Conservation (phyloP, 2,329 filamentous ascomycete species). For the Colletotrichum somersetense region DNA sequence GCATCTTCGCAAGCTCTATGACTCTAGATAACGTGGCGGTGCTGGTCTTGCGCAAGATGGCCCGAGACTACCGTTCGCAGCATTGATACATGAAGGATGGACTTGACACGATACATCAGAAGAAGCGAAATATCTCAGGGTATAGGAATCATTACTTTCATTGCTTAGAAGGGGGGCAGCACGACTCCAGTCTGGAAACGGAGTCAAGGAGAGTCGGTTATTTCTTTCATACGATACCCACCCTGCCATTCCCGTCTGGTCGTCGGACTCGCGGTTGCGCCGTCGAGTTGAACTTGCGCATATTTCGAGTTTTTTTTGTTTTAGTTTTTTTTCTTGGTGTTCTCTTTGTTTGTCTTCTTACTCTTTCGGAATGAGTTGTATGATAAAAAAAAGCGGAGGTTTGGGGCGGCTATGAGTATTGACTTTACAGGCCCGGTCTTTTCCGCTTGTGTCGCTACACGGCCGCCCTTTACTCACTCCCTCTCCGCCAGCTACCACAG, state of each 20-base stretch:
- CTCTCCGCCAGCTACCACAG: slow-evolving; percentile 12
- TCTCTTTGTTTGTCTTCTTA: slow-evolving; percentile 4
- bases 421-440: slow-evolving; percentile 29
- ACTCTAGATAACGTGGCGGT: slow-evolving; percentile 39
- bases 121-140: slow-evolving; percentile 11
- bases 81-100: slow-evolving; percentile 5
- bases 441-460: slow-evolving; percentile 16
- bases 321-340: too few species aligned
- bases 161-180: slow-evolving; percentile 23
- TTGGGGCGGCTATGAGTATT: slow-evolving; percentile 25
- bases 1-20: slow-evolving; percentile 68
- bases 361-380: slow-evolving; percentile 35
- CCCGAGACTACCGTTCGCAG: not conserved
- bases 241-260: not conserved
- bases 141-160: slow-evolving; percentile 25
- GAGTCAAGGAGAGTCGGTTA: slow-evolving; percentile 39
- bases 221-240: slow-evolving; percentile 39
- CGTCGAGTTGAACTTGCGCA: not conserved
- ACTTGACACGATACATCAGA: slow-evolving; percentile 10
- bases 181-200: slow-evolving; percentile 25
- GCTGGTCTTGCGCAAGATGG: slow-evolving; percentile 8
- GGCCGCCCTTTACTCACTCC: not conserved
- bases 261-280: slow-evolving; percentile 1
- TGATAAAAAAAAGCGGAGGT: slow-evolving; percentile 28
- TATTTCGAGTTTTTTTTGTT: slow-evolving; percentile 11